Evolutionary conservation across 495 filamentous ascomycete genomes (phyloP), one percentile per base, ranked within the genome.

Genomic region (Podospora conica): DNA sequence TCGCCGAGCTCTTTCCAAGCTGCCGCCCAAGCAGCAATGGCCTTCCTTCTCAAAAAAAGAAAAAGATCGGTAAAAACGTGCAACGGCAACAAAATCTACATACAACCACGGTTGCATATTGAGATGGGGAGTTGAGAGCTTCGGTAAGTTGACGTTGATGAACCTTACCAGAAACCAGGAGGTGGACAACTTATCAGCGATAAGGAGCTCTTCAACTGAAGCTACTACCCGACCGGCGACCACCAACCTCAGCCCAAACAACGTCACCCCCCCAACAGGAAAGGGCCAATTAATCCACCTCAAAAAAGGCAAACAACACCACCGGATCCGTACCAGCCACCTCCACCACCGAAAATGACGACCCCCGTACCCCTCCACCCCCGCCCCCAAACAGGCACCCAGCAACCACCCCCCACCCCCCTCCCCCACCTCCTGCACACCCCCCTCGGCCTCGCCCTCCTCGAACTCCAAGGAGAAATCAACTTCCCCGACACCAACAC

Each of bases 401-500:
- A 63, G 29, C 11, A 11, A 10, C 23, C 55, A 58, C 63, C 20
- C 0, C 58, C 22, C 75, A 90, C 87, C 6, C 75, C 91, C 1
- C 86, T 97, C n/a, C 93, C 93, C 9, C 76, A 83, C 3, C 80
- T 96, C 67, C 86, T 97, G n/a, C 91, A 91, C 68, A 96, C 93
- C 4, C 93, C 93, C 25, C 77, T 83, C 5, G 88, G 88, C 59
- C 81, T 89, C 33, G 92, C 92, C n/a, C 78, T 97, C 55, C 83
- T 97, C 65, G 93, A 97, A 76, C 84, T 97, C 20, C 93, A 97
- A 79, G 92, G 91, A 53, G 91, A 87, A 11, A 87, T 97, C 79
- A 91, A 96, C 73, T 71, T 87, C 10, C 86, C 88, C 10, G 62
- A 63, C 6, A 62, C 60, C 59, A 48, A 68, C 15, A 48, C 40